Evolutionary conservation across 164 flowering plant species (phyloP), one percentile per base, ranked within the genome.

Genomic region (Vitis labrusca): DNA sequence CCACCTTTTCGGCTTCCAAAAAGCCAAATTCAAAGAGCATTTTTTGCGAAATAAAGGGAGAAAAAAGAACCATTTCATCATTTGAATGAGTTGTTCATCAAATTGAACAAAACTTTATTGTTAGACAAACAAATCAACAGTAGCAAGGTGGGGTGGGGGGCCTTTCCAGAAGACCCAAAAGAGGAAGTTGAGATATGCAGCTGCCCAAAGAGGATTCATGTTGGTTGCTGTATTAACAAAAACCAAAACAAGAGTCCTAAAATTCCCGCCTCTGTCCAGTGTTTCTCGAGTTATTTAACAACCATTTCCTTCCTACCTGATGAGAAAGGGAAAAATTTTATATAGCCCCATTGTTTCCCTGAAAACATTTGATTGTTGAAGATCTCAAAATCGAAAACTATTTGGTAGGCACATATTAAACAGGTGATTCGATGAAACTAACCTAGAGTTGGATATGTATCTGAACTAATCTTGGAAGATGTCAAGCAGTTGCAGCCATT

Each of bases 401-500:
- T 8, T 37, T 15, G 27, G 65, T 47, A 49, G 37, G 27, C 58
- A 51, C 53, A 30, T 65, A 9, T 48, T 7, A 63, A 63, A 16
- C 58, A 27, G 23, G 50, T 47, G 55, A 65, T 52, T 37, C 44
- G 19, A 59, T 44, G 9, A 59, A 54, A 67, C 74, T 53, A 55
- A 78, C 81, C 81, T 62, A 19, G 65, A 55, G 53, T 32, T 56
- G 29, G 74, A 58, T 52, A 62, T 10, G 3, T 10, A 56, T 37
- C 3, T 30, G 14, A 14, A 10, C 5, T 8, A 9, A 61, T 9
- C 14, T 55, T 9, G 55, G 5, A 1, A 23, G 47, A 19, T 3
- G 1, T 72, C 77, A 84, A 67, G 86, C 91, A 78, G 84, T 59
- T 59, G 91, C 90, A 61, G 85, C 86, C 79, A 79, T 6, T 19